Conservation (phyloP, 129 eudicot genomes). For the Flaveria linearis region DNA sequence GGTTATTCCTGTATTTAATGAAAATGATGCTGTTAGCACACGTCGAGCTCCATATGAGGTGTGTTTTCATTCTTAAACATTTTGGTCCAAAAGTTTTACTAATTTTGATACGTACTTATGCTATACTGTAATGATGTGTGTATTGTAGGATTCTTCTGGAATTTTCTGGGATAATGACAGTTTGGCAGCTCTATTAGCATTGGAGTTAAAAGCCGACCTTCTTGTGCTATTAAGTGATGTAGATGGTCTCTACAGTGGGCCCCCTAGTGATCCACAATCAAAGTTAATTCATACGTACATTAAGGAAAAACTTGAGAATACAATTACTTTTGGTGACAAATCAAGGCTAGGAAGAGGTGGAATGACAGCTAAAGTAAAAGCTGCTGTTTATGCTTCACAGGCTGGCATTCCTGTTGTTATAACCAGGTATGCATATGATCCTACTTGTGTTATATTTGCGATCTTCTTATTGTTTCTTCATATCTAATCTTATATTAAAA, state of each 20-base stretch:
- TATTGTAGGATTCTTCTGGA: slow-evolving; percentile 83
- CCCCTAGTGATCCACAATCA: slow-evolving; percentile 84
- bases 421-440: slow-evolving; percentile 55
- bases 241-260: slow-evolving; percentile 97
- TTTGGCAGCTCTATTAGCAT: slow-evolving; percentile 81
- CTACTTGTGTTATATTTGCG: background rate
- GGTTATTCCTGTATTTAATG: slow-evolving; percentile 85
- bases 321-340: slow-evolving; percentile 91
- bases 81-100: background rate
- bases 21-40: slow-evolving; percentile 92
- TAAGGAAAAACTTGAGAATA: slow-evolving; percentile 67
- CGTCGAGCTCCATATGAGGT: slow-evolving; percentile 98
- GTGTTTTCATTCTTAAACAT: slow-evolving; percentile 23
- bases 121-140: slow-evolving; percentile 5
- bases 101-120: background rate
- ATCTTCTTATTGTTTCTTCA: slow-evolving; percentile 22
- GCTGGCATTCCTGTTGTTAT: slow-evolving; percentile 94
- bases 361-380: slow-evolving; percentile 98
- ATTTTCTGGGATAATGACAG: slow-evolving; percentile 99
- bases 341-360: slow-evolving; percentile 98
- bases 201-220: slow-evolving; percentile 98
- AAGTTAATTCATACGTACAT: slow-evolving; percentile 51
- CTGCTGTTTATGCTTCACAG: slow-evolving; percentile 90
- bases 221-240: slow-evolving; percentile 89
- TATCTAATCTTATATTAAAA: slow-evolving; percentile 2